Base-by-base conservation (phyloP, 2,329 filamentous ascomycete species). In the Botrytis galanthina region DNA sequence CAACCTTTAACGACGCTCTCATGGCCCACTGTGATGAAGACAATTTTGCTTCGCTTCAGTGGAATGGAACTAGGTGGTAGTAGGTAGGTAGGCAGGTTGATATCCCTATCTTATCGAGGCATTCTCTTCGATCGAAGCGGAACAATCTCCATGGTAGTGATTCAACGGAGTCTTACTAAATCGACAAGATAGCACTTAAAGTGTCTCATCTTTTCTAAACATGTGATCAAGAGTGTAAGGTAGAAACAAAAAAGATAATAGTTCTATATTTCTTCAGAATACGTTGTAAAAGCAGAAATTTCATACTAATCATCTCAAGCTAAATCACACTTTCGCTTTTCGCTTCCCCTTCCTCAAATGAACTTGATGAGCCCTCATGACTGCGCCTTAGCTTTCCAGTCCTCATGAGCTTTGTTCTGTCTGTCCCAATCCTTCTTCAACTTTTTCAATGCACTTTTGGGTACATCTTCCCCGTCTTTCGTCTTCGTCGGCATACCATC, bases 381-480 rank as follows among this genome's bases (percentile, higher is more conserved):
- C 59, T 71, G 57, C 46, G 59, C 44, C 72, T 73, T 71, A 8
- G 73, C 74, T 67, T 79, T 80, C 77, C 77, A 92, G 75, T 91
- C 89, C 76, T 95, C 91, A 81, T 95, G 91, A 74, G 88, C 82
- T 87, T 95, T 97, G 86, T 94, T 96, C 85, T 98, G 95, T 81
- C 87, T 90, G 78, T 97, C 92, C 93, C 93, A 97, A 73, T 94
- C 91, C 86, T 98, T 98, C 83, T 87, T 91, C 78, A 97, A 82
- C 85, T 93, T 95, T 87, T 98, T 98, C 69, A 84, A 80, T 80
- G 90, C 88, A 74, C 88, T 92, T 86, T 97, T 97, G 7, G 93
- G 88, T 54, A 98, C 86, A 77, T 97, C 93, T 75, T 89, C 90
- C 0, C 94, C 94, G 46, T 93, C 90, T 75, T 89, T 90, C 81